phyloP scores from a whole-genome alignment of 169 alveolate species.

The Theileria annulata region DNA sequence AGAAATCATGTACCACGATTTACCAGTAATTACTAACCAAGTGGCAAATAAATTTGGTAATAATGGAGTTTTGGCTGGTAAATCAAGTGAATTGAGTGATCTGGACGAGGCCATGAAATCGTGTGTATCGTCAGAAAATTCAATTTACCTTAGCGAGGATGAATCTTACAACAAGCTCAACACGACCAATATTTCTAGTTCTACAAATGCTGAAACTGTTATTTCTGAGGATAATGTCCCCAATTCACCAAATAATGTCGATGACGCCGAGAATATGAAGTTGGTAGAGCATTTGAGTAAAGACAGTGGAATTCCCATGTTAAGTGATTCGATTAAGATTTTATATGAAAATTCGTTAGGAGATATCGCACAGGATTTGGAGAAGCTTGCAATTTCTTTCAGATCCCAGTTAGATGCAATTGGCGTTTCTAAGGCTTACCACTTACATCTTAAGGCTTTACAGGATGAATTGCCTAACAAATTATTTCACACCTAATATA shows the following conservation, averaged over 20 bases:
- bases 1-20: conserved; percentile 43
- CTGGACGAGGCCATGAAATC: background rate
- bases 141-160: conserved; percentile 38
- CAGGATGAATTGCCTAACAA: conserved; percentile 33
- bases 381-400: conserved; percentile 38
- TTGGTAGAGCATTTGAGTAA: background rate
- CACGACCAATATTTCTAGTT: background rate
- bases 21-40: background rate
- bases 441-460: conserved; percentile 63
- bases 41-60: background rate
- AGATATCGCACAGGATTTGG: conserved; percentile 49
- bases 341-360: conserved; percentile 17
- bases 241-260: background rate
- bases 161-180: conserved; percentile 22
- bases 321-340: conserved; percentile 4
- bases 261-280: background rate
- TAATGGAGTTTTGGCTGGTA: background rate
- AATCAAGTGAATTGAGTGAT: background rate
- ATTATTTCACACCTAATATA: background rate
- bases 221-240: background rate
- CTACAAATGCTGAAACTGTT: background rate
- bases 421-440: conserved; percentile 61
- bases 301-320: background rate
- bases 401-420: conserved; percentile 41
- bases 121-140: conserved; percentile 12